phyloP scores from a whole-genome alignment of 139 green algal species.

The Pedinophyceae sp. region DNA sequence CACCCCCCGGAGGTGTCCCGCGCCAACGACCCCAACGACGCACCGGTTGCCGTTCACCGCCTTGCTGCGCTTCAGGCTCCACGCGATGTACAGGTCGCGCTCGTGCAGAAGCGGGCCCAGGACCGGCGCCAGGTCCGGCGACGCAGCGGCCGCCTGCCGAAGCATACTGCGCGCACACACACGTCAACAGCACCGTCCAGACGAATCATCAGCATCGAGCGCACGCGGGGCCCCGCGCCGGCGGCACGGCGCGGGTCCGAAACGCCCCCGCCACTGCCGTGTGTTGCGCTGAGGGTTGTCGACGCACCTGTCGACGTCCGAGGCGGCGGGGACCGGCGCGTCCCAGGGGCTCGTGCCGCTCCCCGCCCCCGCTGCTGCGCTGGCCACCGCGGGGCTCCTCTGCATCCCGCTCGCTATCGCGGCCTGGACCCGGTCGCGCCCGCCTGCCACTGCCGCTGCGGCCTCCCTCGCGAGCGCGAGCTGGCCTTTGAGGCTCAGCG shows the following conservation, averaged over 20 bases:
- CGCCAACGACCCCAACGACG: conserved; percentile 17
- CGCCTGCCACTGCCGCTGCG: not conserved
- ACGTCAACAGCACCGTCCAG: no score
- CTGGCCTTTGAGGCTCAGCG: conserved; percentile 7
- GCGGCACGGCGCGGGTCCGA: no score
- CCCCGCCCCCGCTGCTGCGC: not conserved
- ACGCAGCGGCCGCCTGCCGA: not conserved
- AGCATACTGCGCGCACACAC: no score
- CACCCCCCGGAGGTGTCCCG: conserved; percentile 15
- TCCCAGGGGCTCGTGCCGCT: not conserved
- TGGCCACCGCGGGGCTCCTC: no score
- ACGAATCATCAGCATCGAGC: no score
- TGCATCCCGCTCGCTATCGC: not conserved
- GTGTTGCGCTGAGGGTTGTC: no score
- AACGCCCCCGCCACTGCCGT: no score
- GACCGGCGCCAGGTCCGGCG: conserved; percentile 4
- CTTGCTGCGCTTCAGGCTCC: conserved; percentile 25
- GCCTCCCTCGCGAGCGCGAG: no score
- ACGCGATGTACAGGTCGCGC: conserved; percentile 18
- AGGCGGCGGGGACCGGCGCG: no score
- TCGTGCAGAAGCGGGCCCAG: conserved; percentile 12
- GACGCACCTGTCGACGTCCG: no score
- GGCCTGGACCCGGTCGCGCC: not conserved
- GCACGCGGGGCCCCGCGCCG: no score
- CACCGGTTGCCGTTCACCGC: conserved; percentile 12